phyloP scores from a whole-genome alignment of 306 rosid species.

The Clitoria ternatea region DNA sequence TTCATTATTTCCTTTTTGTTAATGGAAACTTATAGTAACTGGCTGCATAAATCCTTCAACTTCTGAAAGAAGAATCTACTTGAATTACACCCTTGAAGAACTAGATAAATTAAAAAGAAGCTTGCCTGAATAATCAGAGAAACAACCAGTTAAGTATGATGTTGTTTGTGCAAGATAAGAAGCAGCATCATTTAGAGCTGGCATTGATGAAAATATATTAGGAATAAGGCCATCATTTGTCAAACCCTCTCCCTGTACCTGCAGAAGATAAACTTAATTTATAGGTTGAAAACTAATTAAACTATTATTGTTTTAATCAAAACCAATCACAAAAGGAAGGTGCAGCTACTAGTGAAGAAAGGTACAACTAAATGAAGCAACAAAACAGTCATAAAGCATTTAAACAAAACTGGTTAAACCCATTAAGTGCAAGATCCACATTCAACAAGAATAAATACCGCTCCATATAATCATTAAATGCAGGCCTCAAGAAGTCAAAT shows the following conservation, averaged over 20 bases:
- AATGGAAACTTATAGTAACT: not conserved
- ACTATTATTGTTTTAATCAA: not conserved
- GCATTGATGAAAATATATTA: slow-evolving; percentile 75
- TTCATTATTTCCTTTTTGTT: not conserved
- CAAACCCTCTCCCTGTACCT: slow-evolving; percentile 43
- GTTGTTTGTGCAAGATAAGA: slow-evolving; percentile 86
- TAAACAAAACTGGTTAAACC: not conserved
- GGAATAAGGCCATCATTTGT: slow-evolving; percentile 64
- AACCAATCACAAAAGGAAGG: slow-evolving; percentile 6
- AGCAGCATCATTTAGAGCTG: slow-evolving; percentile 85
- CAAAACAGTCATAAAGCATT: not conserved
- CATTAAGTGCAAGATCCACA: not conserved
- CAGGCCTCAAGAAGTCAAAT: not conserved
- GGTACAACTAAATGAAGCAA: not conserved
- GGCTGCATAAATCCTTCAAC: slow-evolving; percentile 8
- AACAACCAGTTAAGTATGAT: slow-evolving; percentile 73
- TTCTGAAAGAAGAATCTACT: slow-evolving; percentile 3
- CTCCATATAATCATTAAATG: not conserved
- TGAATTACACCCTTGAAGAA: slow-evolving; percentile 1
- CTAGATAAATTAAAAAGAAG: slow-evolving; percentile 19
- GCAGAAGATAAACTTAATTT: slow-evolving; percentile 20
- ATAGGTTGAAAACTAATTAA: not conserved
- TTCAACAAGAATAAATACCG: not conserved
- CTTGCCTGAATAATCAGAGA: slow-evolving; percentile 79
- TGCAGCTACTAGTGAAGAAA: not conserved